Evolutionary conservation across 2,329 filamentous ascomycete genomes (phyloP), one percentile per base, ranked within the genome.

Genomic region (Coleophoma crateriformis): DNA sequence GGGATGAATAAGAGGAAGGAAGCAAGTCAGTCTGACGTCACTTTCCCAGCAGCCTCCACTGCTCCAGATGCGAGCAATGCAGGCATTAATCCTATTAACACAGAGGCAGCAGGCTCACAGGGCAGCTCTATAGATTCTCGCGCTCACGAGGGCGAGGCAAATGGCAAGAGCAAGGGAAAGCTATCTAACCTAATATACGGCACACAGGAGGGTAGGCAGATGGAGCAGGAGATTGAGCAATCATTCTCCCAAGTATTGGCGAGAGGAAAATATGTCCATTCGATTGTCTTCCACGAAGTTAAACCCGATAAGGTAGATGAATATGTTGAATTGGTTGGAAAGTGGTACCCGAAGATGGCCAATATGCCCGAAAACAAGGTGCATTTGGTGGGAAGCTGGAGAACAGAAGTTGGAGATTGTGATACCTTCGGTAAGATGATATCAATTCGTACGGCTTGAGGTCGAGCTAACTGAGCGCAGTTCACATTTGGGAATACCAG

Each of bases 401-500:
- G 92, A 69, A 96, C 91, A 14, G 94, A 99, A 69, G 91, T 99
- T 46, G 94, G 94, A 54, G 92, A 99, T 62, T 95, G 90, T 67
- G 90, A 99, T 65, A 96, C 91, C 0, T 99, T 99, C 71, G 83
- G 91, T 96, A 79, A 54, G 81, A 68, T 34, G 49, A 38, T n/a
- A 19, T 44, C 27, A 38, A 19, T 4, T 14, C 15, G 38, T 41
- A 17, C 19, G 5, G 42, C 32, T n/a, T 39, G 48, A 59, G 7
- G 56, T 49, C 46, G 46, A 57, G 58, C 66, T 71, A 63, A 70
- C 48, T n/a, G 45, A n/a, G 22, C 33, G 47, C 61, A 97, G 94
- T 99, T 46, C 94, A 99, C 68, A 99, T 99, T 64, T 99, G 94
- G 94, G 94, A 99, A 70, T 99, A 99, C 70, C 91, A 97, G 71